Base-by-base conservation (phyloP, 768 basidiomycete species). In the Hebeloma cylindrosporum region DNA sequence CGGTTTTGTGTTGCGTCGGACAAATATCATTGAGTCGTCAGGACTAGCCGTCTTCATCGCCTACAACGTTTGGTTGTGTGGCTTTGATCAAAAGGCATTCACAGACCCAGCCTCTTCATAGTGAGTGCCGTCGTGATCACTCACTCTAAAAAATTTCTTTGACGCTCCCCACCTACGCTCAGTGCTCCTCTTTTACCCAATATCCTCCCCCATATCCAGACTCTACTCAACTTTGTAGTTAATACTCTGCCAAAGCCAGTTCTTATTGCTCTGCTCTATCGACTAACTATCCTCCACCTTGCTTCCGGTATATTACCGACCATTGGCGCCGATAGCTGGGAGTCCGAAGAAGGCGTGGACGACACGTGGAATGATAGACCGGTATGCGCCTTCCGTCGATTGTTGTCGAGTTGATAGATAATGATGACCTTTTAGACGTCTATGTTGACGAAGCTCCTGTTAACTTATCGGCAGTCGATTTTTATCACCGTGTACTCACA, bases 1-100 rank as follows among this genome's bases (percentile, higher is more conserved):
- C 51, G 94, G 94, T 5, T 94, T 97, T 64, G 82, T 81, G 6
- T 64, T 93, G 50, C 80, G 91, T 43, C 77, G 90, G 40, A 95
- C 93, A 30, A 95, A 95, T 57, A 87, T 95, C 37, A 85, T 96
- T 43, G 94, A 97, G 64, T 92, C 92, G 3, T 84, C 88, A 2
- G 82, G 88, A 36, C 79, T 97, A 20, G 85, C 90, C 3, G 72
- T 94, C 20, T 91, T 94, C 62, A 78, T 96, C 30, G 89, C 91
- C 5, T 93, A 90, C 63, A 91, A 91, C 52, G 78, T 93, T 25
- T 93, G 92, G 92, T 73, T 93, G 25, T 91, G 89, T 58, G 88
- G 88, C 13, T 84, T 87, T 53, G 85, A 88, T 61, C 78, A 81
- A 52, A 77, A 79, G 42, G 81, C 85, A 0, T 82, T 83, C 52